A percentile compares a stretch with the other conserved stretches of the same genome.
phyloP scores from a whole-genome alignment of 1,284 basidiomycete genomes.

The Wolfiporia cocos region DNA sequence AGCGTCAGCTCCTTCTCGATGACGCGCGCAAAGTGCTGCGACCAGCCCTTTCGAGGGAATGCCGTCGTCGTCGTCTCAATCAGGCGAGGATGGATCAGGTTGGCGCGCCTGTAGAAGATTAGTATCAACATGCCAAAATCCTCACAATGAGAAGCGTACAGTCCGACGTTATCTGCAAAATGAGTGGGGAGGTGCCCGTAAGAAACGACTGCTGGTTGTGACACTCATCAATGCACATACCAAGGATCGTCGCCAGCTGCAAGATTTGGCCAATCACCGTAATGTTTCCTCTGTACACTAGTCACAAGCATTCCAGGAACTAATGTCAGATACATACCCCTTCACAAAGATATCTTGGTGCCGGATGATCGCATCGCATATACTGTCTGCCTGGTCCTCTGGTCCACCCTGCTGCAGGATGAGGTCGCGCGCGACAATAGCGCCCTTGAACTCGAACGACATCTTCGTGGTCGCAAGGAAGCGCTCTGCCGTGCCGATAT shows the following conservation, averaged over 20 bases:
- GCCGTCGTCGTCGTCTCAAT: constrained; percentile 36
- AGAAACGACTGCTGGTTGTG: background rate
- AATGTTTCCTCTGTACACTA: constrained; percentile 35
- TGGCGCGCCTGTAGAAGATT: constrained; percentile 30
- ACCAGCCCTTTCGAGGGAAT: constrained; percentile 44
- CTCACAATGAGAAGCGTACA: constrained; percentile 26
- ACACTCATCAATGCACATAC: constrained; percentile 20
- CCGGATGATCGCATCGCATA: constrained; percentile 52
- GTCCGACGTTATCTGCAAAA: constrained; percentile 36
- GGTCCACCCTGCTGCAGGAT: constrained; percentile 38
- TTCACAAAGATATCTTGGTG: constrained; percentile 56
- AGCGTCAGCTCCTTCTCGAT: constrained; percentile 41
- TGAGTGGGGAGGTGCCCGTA: background rate
- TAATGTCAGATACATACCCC: constrained; percentile 25
- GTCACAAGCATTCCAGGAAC: background rate
- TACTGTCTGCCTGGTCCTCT: constrained; percentile 48
- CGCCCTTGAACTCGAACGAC: constrained; percentile 57
- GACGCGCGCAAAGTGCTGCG: constrained; percentile 37
- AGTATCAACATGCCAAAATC: background rate
- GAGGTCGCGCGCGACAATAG: constrained; percentile 45
- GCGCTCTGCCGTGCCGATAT: constrained; percentile 47
- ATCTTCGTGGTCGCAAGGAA: constrained; percentile 47
- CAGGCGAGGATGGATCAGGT: constrained; percentile 37
- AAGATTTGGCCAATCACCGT: constrained; percentile 46
- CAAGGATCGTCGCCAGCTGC: constrained; percentile 46